Base-by-base conservation (phyloP, 2,329 filamentous ascomycete genomes). In the Berkeleyomyces rouxiae region DNA sequence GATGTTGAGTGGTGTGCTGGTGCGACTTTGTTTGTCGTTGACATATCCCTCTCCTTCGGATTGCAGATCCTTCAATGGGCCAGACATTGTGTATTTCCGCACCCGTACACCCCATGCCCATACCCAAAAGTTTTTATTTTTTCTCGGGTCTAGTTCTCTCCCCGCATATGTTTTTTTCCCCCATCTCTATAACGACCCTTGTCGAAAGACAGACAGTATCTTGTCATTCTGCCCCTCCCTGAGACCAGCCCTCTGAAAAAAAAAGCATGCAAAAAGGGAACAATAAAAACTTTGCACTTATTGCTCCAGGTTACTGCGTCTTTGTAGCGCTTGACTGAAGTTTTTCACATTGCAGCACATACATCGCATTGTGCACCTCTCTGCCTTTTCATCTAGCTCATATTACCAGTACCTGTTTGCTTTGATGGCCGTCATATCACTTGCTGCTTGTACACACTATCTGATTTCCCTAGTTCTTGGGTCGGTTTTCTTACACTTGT, bases 351-450 rank as follows among this genome's bases (percentile, higher is more conserved):
- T 47, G n/a, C 13, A 16, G 44, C 44, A 16, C 4, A 23, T 16
- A 49, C n/a, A 23, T 39, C n/a, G 3, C 9, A 13, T 55, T 36
- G 31, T 55, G 36, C 33, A 39, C 10, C 11, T 36, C 16, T 3
- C 51, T 39, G 33, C 2, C 51, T 31, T 55, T 53, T 39, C 7
- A 46, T 46, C 33, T n/a, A 7, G 16, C 9, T 9, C 13, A 13
- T 55, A 4, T n/a, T 31, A 13, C n/a, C 57, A 31, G 40, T 43
- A 11, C 37, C 37, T 31, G 40, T 33, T 58, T 44, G 49, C 42
- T 42, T 44, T 59, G 57, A 59, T 59, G 57, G 57, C 57, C 42
- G 33, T 59, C 40, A 59, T 39, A 37, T 59, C 57, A 44, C 57
- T 59, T 31, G 23, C 40, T 59, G 57, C 57, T 59, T 59, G 57